A percentile compares a stretch with the other conserved stretches of the same genome.
phyloP scores from a whole-genome alignment of 2,329 filamentous ascomycete species.

The Xylaria sp. region DNA sequence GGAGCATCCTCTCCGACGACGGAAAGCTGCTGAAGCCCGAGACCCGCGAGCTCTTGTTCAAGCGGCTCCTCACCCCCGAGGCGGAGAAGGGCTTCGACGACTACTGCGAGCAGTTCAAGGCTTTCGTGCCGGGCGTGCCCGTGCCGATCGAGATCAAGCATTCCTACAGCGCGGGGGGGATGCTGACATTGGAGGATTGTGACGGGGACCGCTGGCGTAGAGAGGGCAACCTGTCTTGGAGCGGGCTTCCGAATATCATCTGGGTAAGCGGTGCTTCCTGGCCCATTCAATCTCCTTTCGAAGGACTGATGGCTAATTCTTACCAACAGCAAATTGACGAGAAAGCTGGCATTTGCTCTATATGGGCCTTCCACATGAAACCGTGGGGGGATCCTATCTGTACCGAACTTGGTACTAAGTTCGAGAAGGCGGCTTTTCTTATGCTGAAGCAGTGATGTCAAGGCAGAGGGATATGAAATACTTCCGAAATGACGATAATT shows the following conservation, averaged over 20 bases:
- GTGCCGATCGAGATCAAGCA: slow-evolving; percentile 50
- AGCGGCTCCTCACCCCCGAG: slow-evolving; percentile 55
- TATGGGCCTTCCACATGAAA: slow-evolving; percentile 37
- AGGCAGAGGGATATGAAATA: not conserved
- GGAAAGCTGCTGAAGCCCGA: slow-evolving; percentile 56
- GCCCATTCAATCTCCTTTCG: not conserved
- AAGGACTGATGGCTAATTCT: slow-evolving; percentile 34
- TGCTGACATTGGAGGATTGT: slow-evolving; percentile 32
- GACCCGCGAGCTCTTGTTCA: slow-evolving; percentile 58
- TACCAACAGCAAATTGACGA: slow-evolving; percentile 48
- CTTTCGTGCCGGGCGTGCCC: slow-evolving; percentile 45
- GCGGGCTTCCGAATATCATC: slow-evolving; percentile 57
- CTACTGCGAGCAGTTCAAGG: slow-evolving; percentile 25
- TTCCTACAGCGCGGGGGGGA: slow-evolving; percentile 41
- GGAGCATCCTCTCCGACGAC: slow-evolving; percentile 60
- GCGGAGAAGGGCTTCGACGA: slow-evolving; percentile 41
- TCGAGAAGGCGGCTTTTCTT: slow-evolving; percentile 34
- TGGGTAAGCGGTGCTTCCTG: slow-evolving; percentile 55
- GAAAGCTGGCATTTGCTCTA: slow-evolving; percentile 51
- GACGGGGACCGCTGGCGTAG: slow-evolving; percentile 37
- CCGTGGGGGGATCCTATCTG: slow-evolving; percentile 32
- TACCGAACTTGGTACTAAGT: slow-evolving; percentile 31
- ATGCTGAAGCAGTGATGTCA: slow-evolving; percentile 30
- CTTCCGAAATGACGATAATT: not conserved
- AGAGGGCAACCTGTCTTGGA: slow-evolving; percentile 41